A percentile compares a stretch with the other conserved stretches of the same genome.
phyloP scores from a whole-genome alignment of 1,139 yeast species.

The Meyerozyma sp. region DNA sequence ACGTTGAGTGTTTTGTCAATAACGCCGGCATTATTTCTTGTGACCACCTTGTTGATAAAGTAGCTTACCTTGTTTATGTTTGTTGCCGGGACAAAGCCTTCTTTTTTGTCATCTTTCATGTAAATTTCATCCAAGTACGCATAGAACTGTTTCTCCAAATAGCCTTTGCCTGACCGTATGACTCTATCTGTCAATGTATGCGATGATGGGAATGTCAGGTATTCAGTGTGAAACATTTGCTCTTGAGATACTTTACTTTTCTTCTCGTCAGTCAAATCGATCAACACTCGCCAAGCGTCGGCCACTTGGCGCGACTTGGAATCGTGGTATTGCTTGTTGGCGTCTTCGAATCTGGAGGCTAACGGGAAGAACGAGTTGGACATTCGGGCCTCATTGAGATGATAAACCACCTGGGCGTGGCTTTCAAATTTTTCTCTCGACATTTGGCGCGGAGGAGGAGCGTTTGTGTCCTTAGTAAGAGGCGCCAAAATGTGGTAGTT shows the following conservation, averaged over 20 bases:
- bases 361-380: conserved; percentile 44
- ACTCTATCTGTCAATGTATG: conserved; percentile 40
- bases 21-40: conserved; percentile 29
- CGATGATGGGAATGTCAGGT: conserved; percentile 12
- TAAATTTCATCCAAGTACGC: conserved; percentile 71
- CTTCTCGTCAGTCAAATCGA: conserved; percentile 36
- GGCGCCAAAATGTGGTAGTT: conserved; percentile 33
- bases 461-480: conserved; percentile 14
- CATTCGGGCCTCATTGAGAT: conserved; percentile 66
- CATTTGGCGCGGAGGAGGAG: conserved; percentile 25
- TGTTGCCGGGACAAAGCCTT: conserved; percentile 51
- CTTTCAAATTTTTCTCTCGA: conserved; percentile 61
- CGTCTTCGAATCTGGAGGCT: conserved; percentile 48
- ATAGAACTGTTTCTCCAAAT: conserved; percentile 72
- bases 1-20: conserved; percentile 39
- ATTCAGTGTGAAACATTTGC: conserved; percentile 39
- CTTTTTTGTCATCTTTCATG: conserved; percentile 51
- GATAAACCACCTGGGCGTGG: conserved; percentile 66
- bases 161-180: conserved; percentile 51
- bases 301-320: conserved; percentile 57
- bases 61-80: conserved; percentile 66
- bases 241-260: conserved; percentile 34
- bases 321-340: conserved; percentile 46
- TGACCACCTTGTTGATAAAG: conserved; percentile 52
- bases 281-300: conserved; percentile 60